A percentile compares a stretch with the other conserved stretches of the same genome.
phyloP scores from a whole-genome alignment of 306 rosid species.

The Boehmeria nivea region DNA sequence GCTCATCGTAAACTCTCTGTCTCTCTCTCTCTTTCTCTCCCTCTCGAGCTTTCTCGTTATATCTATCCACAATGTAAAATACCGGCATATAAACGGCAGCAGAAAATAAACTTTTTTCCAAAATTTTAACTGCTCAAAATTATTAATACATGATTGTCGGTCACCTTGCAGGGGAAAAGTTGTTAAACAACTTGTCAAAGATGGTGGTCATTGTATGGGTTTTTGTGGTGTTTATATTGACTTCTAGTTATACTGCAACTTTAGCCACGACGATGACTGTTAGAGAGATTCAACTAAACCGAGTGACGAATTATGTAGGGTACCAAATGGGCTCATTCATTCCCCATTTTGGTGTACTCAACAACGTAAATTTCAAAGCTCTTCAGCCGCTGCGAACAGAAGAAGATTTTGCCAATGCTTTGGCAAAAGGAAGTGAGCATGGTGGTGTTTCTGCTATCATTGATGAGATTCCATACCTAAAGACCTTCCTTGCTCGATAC shows the following conservation, averaged over 20 bases:
- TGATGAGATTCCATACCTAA: constrained; percentile 23
- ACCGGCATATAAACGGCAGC: too few species aligned
- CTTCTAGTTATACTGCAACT: constrained; percentile 21
- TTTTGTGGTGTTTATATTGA: constrained; percentile 11
- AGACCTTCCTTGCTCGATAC: constrained; percentile 18
- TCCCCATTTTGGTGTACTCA: not conserved
- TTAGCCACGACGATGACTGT: constrained; percentile 21
- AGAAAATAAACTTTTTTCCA: too few species aligned
- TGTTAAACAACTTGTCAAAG: not conserved
- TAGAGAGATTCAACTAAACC: not conserved
- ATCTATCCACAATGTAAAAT: too few species aligned
- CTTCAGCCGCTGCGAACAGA: not conserved
- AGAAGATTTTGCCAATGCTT: constrained; percentile 18
- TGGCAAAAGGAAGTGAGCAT: constrained; percentile 16
- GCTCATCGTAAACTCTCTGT: not conserved
- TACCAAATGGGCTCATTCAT: not conserved
- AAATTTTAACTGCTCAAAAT: too few species aligned
- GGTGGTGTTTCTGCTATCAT: constrained; percentile 27
- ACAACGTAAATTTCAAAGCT: not conserved
- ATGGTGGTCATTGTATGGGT: constrained; percentile 11
- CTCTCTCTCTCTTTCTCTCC: too few species aligned
- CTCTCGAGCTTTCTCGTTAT: too few species aligned
- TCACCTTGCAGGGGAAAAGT: not conserved
- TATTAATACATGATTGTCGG: too few species aligned
- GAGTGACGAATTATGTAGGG: constrained; percentile 1